These are phyloP conservation scores for Paecilomyces formosus DNA, from an alignment of 2,329 filamentous ascomycete species.

Conservation along the genomic window DNA sequence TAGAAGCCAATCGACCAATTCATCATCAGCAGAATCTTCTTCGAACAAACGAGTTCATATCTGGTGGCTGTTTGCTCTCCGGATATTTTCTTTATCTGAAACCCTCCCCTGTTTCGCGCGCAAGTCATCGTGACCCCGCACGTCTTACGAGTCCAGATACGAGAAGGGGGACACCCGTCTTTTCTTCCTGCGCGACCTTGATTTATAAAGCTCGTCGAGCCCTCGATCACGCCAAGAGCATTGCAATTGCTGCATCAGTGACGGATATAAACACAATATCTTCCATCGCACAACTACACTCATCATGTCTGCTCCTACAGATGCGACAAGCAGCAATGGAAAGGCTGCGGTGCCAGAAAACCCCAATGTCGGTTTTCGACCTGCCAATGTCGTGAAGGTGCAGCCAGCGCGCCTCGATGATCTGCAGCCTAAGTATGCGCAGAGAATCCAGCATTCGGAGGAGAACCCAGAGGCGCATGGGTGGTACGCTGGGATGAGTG, in stretches of 20 bases:
- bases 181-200: not conserved
- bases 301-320: slow-evolving; percentile 20
- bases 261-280: not conserved
- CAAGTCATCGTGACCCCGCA: not conserved
- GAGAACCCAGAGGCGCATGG: slow-evolving; percentile 65
- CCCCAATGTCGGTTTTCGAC: slow-evolving; percentile 38
- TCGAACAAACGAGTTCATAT: not conserved
- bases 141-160: not conserved
- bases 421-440: slow-evolving; percentile 74
- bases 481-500: slow-evolving; percentile 87
- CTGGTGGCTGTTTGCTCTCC: not conserved
- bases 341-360: slow-evolving; percentile 22
- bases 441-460: slow-evolving; percentile 51
- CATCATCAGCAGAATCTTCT: not conserved
- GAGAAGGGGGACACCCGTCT: not conserved
- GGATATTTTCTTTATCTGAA: not conserved
- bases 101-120: not conserved
- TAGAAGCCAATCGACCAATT: not conserved
- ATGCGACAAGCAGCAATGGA: slow-evolving; percentile 16
- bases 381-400: slow-evolving; percentile 56
- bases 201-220: not conserved
- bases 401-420: slow-evolving; percentile 76
- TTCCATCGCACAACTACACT: not conserved
- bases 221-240: not conserved
- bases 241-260: not conserved